phyloP scores from a whole-genome alignment of 2,329 filamentous ascomycete species.

The Cadophora gregata region DNA sequence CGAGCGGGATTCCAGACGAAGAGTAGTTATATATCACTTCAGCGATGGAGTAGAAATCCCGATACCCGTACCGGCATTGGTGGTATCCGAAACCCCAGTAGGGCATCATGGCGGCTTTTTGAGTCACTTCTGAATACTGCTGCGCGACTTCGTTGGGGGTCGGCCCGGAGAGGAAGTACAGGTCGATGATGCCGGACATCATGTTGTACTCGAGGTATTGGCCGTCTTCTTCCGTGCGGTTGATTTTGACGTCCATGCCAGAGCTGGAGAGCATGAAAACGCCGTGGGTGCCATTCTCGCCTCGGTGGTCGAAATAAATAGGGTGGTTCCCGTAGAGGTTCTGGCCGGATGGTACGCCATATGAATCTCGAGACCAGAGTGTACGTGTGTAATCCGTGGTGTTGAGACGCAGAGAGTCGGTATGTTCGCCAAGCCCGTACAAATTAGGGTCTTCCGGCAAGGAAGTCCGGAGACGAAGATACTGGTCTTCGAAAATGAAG shows the following conservation, averaged over 20 bases:
- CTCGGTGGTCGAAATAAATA: constrained; percentile 66
- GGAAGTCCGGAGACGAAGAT: constrained; percentile 64
- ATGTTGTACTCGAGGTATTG: constrained; percentile 81
- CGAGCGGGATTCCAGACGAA: constrained; percentile 67
- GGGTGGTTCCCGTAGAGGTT: constrained; percentile 71
- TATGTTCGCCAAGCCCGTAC: constrained; percentile 71
- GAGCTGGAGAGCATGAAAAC: constrained; percentile 77
- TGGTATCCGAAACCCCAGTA: constrained; percentile 70
- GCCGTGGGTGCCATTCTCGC: constrained; percentile 59
- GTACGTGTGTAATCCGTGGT: constrained; percentile 67
- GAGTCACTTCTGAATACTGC: constrained; percentile 64
- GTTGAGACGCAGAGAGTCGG: constrained; percentile 62
- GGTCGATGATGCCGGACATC: constrained; percentile 78
- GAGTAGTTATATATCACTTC: constrained; percentile 74
- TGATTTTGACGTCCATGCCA: constrained; percentile 79
- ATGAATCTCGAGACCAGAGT: constrained; percentile 66
- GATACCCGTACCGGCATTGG: constrained; percentile 69
- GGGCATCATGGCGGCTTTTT: constrained; percentile 64
- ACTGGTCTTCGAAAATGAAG: constrained; percentile 69
- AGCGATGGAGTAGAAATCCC: constrained; percentile 67
- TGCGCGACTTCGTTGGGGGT: constrained; percentile 61
- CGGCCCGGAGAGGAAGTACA: constrained; percentile 68
- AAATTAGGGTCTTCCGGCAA: constrained; percentile 64
- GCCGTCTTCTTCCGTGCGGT: constrained; percentile 58
- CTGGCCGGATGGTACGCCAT: constrained; percentile 56